Conservation (phyloP, 2,329 filamentous ascomycete species). For the Fusarium sarcochroum region DNA sequence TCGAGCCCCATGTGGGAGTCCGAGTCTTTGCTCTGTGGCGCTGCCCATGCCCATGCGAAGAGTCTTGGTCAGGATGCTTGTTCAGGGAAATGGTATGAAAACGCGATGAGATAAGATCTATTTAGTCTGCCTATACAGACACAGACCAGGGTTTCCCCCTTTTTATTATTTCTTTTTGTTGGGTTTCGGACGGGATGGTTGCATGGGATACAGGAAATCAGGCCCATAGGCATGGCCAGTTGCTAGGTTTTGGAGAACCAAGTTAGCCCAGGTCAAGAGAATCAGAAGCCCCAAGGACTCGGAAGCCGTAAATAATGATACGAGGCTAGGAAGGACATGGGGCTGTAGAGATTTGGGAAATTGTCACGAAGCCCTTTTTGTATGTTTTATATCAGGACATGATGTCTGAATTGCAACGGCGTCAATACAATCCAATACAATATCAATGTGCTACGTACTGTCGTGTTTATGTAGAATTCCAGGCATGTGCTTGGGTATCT, state of each 20-base stretch:
- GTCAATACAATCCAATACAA: slow-evolving; percentile 28
- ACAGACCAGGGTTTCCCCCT: slow-evolving; percentile 14
- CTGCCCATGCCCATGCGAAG: slow-evolving; percentile 13
- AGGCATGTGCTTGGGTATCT: background rate
- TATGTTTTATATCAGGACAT: slow-evolving; percentile 42
- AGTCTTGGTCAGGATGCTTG: slow-evolving; percentile 15
- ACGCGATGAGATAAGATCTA: slow-evolving; percentile 33
- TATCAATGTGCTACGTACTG: slow-evolving; percentile 6
- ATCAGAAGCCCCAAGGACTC: slow-evolving; percentile 7
- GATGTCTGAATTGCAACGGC: slow-evolving; percentile 26
- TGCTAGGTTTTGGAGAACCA: slow-evolving; percentile 39
- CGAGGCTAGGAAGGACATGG: slow-evolving; percentile 14
- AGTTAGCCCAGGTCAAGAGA: slow-evolving; percentile 11
- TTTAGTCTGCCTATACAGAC: slow-evolving; percentile 2
- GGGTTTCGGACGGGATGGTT: slow-evolving; percentile 17
- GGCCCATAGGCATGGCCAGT: slow-evolving; percentile 7
- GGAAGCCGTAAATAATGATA: slow-evolving; percentile 13
- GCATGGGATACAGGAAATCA: slow-evolving; percentile 31
- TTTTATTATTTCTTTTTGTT: slow-evolving; percentile 35
- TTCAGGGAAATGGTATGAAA: slow-evolving; percentile 30
- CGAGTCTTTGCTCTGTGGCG: slow-evolving; percentile 40
- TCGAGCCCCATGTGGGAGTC: slow-evolving; percentile 22
- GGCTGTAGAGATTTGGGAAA: slow-evolving; percentile 26
- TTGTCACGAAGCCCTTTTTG: slow-evolving; percentile 32
- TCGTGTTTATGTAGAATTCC: background rate